Conservation (phyloP, 139 green algal species). For the Chlorella sorokiniana region DNA sequence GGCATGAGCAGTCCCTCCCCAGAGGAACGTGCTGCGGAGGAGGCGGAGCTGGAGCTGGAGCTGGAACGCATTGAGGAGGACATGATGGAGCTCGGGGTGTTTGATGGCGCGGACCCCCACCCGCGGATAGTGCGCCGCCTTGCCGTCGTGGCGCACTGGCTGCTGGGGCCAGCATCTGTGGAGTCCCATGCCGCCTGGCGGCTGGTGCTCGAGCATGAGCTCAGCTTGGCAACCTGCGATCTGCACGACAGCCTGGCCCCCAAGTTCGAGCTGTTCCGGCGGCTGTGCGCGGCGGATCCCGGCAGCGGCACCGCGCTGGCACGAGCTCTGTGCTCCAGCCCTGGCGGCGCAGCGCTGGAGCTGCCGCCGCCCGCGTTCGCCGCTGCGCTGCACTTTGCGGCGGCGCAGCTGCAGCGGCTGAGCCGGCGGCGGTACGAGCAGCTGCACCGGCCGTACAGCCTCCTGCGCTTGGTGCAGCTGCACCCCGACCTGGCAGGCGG, state of each 20-base stretch:
- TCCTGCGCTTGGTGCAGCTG: not conserved
- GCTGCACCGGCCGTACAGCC: not conserved
- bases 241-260: not conserved
- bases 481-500: not conserved
- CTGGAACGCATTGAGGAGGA: no score
- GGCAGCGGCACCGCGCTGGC: not conserved
- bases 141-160: no score
- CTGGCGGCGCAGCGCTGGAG: not conserved
- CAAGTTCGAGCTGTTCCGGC: slow-evolving; percentile 6
- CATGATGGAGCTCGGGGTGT: no score
- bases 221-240: not conserved
- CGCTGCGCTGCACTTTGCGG: slow-evolving; percentile 15
- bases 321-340: not conserved
- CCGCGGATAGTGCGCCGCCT: no score
- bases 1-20: no score
- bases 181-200: not conserved
- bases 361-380: not conserved
- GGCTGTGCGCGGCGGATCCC: not conserved
- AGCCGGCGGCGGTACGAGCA: slow-evolving; percentile 1
- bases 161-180: not conserved
- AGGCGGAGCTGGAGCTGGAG: no score
- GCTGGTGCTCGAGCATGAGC: not conserved
- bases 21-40: no score
- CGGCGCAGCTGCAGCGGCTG: not conserved
- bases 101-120: no score